A percentile compares a stretch with the other conserved stretches of the same genome.
Conservation (phyloP, 306 rosid genomes). For the apple (Malus domestica) region DNA sequence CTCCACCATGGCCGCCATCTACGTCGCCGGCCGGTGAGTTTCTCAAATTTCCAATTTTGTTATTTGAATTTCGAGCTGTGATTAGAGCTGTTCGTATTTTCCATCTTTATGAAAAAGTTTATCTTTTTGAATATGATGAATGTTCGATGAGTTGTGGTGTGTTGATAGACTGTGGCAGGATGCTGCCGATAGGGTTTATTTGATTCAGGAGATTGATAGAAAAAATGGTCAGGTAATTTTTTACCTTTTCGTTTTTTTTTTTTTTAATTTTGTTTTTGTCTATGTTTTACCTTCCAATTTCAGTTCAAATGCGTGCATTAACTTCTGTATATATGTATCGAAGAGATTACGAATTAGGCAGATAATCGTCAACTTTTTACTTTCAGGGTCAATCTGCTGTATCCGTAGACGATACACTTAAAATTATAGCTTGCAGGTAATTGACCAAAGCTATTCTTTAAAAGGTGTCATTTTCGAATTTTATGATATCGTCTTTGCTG, state of each 20-base stretch:
- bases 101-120: not conserved
- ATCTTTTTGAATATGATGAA: not conserved
- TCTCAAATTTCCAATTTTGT: not conserved
- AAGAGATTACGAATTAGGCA: conserved; percentile 1
- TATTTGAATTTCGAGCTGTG: no score
- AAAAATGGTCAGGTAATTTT: conserved; percentile 39
- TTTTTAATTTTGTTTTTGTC: not conserved
- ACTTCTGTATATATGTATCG: not conserved
- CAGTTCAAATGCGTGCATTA: not conserved
- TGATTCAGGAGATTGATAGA: conserved; percentile 41
- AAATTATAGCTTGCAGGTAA: conserved; percentile 63
- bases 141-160: not conserved
- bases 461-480: not conserved
- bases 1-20: conserved; percentile 64
- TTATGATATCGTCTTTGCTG: not conserved
- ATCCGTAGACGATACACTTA: conserved; percentile 59
- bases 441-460: not conserved
- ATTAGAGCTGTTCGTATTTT: not conserved
- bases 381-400: conserved; percentile 62
- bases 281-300: not conserved
- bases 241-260: not conserved
- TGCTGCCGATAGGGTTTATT: conserved; percentile 46
- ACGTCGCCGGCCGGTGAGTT: conserved; percentile 63
- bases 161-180: conserved; percentile 60
- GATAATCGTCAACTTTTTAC: conserved; percentile 36